phyloP scores from a whole-genome alignment of 2,329 filamentous ascomycete species.

The Aureobasidium sp. region DNA sequence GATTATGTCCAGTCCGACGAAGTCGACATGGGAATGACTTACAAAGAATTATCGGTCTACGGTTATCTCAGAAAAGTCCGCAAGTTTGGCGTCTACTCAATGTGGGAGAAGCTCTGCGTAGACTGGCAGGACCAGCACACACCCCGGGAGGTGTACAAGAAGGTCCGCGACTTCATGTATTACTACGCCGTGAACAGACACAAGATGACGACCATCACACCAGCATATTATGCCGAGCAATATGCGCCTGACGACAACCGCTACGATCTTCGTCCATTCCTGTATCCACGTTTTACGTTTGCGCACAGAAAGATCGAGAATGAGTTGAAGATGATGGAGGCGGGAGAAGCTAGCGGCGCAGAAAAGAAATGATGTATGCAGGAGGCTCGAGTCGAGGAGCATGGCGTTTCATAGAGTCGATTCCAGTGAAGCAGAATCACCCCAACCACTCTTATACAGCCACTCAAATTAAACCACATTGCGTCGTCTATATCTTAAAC shows the following conservation, averaged over 20 bases:
- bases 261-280: slow-evolving; percentile 49
- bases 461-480: background rate
- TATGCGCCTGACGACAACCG: slow-evolving; percentile 41
- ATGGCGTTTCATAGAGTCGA: background rate
- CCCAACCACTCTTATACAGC: background rate
- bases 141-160: slow-evolving; percentile 29
- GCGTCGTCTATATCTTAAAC: background rate
- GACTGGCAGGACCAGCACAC: slow-evolving; percentile 38
- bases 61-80: slow-evolving; percentile 48
- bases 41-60: slow-evolving; percentile 48
- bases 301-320: slow-evolving; percentile 45
- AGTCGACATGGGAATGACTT: slow-evolving; percentile 47
- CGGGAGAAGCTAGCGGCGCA: slow-evolving; percentile 20
- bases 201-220: slow-evolving; percentile 51
- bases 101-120: slow-evolving; percentile 47
- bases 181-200: slow-evolving; percentile 59
- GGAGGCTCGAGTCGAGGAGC: background rate
- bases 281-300: slow-evolving; percentile 45
- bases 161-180: slow-evolving; percentile 43
- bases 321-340: slow-evolving; percentile 38
- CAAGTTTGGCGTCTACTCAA: slow-evolving; percentile 48
- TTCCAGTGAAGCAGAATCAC: background rate
- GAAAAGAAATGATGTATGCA: background rate
- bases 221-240: slow-evolving; percentile 19
- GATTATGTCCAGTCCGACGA: slow-evolving; percentile 54